Evolutionary conservation across 129 eudicot species (phyloP), one percentile per base, ranked within the genome.

Genomic region (Chrysanthemum seticuspe): DNA sequence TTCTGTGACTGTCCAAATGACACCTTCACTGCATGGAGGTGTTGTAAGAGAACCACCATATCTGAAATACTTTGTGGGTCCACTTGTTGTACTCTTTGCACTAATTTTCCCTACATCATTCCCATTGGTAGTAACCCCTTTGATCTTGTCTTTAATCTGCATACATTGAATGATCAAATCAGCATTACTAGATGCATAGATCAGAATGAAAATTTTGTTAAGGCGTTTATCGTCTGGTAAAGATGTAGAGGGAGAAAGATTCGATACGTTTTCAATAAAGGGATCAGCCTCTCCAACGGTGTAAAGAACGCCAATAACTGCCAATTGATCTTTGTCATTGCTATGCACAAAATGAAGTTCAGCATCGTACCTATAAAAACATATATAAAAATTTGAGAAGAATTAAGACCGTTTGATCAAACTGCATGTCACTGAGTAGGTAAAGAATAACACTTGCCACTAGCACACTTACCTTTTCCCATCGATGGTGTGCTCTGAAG

Each of bases 11-110:
- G 87, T 82, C 94, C 92, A 87, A 73, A 52, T 65, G 71, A 87
- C 78, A 53, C 83, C 85, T 62, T 87, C 92, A 4, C 85, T 59
- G 77, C 92, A 87, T 48, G 92, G 92, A 6, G 92, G 92, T 76
- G 74, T 69, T 21, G 92, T 87, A 61, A 88, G 94, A 16, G 94
- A 88, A 64, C 94, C 94, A 3, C 56, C 59, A 34, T 88, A 88
- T 76, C 90, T 80, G 77, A 74, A 85, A 53, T 88, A 80, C 65
- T 65, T 78, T 60, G 69, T 75, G 72, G 79, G 74, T 4, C 73
- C 84, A 59, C 76, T 80, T 15, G 77, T 88, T 59, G 70, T 75
- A 1, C 61, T 69, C 55, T 50, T 31, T 53, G 94, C 89, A 77
- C 71, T 75, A 10, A 88, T n/a, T 8, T 53, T 55, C 74, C 94